Evolutionary conservation across 345 rosid genomes (phyloP), one percentile per base, ranked within the genome.

Genomic region (Clarkia xantiana): DNA sequence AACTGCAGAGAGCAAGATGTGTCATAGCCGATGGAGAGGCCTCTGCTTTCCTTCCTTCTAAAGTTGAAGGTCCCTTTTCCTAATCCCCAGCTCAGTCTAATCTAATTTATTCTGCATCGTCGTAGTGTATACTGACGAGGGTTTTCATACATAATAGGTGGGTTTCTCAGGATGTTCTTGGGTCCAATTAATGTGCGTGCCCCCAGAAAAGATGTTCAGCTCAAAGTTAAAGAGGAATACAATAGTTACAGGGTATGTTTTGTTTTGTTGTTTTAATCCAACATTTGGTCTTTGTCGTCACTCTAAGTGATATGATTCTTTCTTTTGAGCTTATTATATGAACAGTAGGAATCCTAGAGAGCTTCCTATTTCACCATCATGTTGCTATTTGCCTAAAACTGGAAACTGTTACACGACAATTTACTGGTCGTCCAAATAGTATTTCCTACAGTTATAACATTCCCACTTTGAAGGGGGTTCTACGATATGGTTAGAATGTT

Each of bases 131-230:
- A 20, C 6, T 34, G 14, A 18, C 11, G 11, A 18, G 16, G 18
- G 56, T 23, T 40, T 19, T 10, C 22, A 5, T 22, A 20, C 22
- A 11, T 53, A 14, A 18, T 40, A 12, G 47, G 46, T 19, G 25
- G 70, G 2, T 84, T 91, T 39, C 58, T 91, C 15, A 78, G 69
- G 62, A 84, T 75, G 94, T 87, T 91, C 63, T 45, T 87, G 71
- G 99, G 99, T 0, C 99, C 99, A 39, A 74, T 91, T 44, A 87
- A 91, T 63, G 99, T 91, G 54, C 76, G 94, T n/a, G 99, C 99
- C 41, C 63, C 72, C 51, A 83, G 83, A 60, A 87, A 84, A 67
- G 96, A 86, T 29, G 64, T 87, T 44, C 94, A 77, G 57, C 72
- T 87, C 62, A 87, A 91, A 74, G 96, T 82, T 51, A 91, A 91